Evolutionary conservation across 306 rosid species (phyloP).

Genomic region (Cercis canadensis): DNA sequence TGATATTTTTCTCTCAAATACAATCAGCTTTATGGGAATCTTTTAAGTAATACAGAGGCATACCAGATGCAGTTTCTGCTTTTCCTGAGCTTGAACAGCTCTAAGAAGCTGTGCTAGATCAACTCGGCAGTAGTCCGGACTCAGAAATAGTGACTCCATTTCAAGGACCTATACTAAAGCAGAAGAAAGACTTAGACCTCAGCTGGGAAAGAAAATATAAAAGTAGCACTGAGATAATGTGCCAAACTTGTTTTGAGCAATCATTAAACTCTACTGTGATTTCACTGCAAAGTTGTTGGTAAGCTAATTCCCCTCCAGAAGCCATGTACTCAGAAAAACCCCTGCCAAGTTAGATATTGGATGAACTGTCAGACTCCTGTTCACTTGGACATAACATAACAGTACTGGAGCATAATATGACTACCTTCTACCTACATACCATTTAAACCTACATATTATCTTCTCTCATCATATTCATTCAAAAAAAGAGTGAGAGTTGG

Average conservation of each 20-base stretch:
- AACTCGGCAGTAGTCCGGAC: conserved; percentile 58
- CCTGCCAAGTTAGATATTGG: conserved; percentile 48
- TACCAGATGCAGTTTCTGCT: conserved; percentile 82
- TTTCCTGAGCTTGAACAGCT: conserved; percentile 88
- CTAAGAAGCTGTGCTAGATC: conserved; percentile 87
- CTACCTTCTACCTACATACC: background rate
- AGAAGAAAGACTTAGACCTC: conserved; percentile 20
- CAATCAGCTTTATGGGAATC: background rate
- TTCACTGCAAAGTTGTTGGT: conserved; percentile 80
- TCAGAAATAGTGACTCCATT: conserved; percentile 65
- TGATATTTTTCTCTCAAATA: conserved; percentile 1
- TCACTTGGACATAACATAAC: conserved; percentile 2
- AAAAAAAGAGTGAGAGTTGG: background rate
- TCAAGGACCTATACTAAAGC: conserved; percentile 67
- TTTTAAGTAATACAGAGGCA: conserved; percentile 20
- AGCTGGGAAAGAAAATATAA: background rate
- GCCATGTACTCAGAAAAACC: conserved; percentile 75
- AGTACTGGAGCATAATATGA: background rate
- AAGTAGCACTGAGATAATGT: conserved; percentile 26
- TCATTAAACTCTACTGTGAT: conserved; percentile 79
- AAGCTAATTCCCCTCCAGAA: conserved; percentile 69
- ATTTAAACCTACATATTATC: background rate
- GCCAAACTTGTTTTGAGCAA: conserved; percentile 75
- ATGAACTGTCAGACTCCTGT: conserved; percentile 19
- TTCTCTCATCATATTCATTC: background rate